These are phyloP conservation scores for Coemansia sp. DNA, from an alignment of 371 early-diverging fungal species.

Conservation along the genomic window DNA sequence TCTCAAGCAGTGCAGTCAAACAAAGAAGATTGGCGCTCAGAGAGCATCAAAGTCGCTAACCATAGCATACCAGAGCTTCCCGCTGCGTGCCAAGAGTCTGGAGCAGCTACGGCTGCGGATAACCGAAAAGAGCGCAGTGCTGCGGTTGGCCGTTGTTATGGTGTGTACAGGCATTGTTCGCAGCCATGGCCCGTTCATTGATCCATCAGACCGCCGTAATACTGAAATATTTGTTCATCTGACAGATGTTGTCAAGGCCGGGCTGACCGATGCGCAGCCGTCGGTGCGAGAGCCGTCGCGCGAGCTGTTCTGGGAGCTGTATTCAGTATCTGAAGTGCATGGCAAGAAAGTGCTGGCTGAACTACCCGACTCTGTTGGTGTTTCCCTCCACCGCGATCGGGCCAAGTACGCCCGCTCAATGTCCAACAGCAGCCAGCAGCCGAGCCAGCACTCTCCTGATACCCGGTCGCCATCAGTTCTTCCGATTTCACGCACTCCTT, in stretches of 20 bases:
- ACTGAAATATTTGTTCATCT: constrained; percentile 20
- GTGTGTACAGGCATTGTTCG: constrained; percentile 26
- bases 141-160: constrained; percentile 39
- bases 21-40: constrained; percentile 52
- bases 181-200: constrained; percentile 27
- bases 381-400: constrained; percentile 36
- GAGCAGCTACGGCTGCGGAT: constrained; percentile 31
- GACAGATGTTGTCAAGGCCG: constrained; percentile 14
- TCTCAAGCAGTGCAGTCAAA: constrained; percentile 50
- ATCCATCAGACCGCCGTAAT: constrained; percentile 24
- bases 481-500: not conserved
- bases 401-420: constrained; percentile 15
- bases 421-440: not conserved
- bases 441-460: not conserved
- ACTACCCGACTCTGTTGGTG: constrained; percentile 23
- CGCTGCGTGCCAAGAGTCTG: constrained; percentile 44
- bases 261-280: constrained; percentile 46
- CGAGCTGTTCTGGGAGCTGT: constrained; percentile 50
- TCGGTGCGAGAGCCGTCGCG: constrained; percentile 46
- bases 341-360: constrained; percentile 20
- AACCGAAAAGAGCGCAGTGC: constrained; percentile 43
- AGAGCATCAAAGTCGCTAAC: constrained; percentile 41
- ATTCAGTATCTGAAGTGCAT: constrained; percentile 18
- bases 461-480: not conserved
- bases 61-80: constrained; percentile 32